Conservation (phyloP, 805 yeast species). For the Metahyphopichia silvanorum region DNA sequence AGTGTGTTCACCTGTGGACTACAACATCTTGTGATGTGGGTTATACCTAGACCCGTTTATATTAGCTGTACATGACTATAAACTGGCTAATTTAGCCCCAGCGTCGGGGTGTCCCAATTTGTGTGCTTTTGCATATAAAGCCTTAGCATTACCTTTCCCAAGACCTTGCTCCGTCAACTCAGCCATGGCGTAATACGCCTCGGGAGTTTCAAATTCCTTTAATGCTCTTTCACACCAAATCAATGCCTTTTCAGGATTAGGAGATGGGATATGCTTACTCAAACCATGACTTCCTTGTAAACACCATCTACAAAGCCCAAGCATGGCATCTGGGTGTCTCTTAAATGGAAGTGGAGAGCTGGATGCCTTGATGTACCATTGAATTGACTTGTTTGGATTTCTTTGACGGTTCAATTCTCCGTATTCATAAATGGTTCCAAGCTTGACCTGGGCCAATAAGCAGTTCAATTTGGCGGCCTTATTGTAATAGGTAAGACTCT, state of each 20-base stretch:
- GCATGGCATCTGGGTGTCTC: slow-evolving; percentile 44
- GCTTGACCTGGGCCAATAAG: slow-evolving; percentile 37
- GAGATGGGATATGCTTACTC: slow-evolving; percentile 33
- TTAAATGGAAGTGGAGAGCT: slow-evolving; percentile 36
- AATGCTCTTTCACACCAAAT: slow-evolving; percentile 44
- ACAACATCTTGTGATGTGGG: too few species aligned
- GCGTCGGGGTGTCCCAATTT: slow-evolving; percentile 31
- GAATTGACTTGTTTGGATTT: slow-evolving; percentile 41
- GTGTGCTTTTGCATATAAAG: slow-evolving; percentile 33
- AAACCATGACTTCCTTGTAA: slow-evolving; percentile 31
- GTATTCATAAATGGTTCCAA: slow-evolving; percentile 40
- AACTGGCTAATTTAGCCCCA: slow-evolving; percentile 10
- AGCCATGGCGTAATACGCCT: slow-evolving; percentile 40
- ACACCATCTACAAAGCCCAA: slow-evolving; percentile 42
- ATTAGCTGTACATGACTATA: slow-evolving; percentile 1
- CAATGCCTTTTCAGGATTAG: slow-evolving; percentile 34
- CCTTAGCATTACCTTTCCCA: slow-evolving; percentile 20
- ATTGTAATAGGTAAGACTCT: slow-evolving; percentile 39
- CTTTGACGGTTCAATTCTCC: slow-evolving; percentile 40
- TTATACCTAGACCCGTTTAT: too few species aligned
- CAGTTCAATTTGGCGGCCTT: slow-evolving; percentile 39
- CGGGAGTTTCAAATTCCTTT: slow-evolving; percentile 34
- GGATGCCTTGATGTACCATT: slow-evolving; percentile 42
- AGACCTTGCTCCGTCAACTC: slow-evolving; percentile 35
- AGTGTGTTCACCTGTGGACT: too few species aligned